Evolutionary conservation across 371 early-diverging fungal genomes (phyloP).

Genomic region (Saksenaea vasiformis): DNA sequence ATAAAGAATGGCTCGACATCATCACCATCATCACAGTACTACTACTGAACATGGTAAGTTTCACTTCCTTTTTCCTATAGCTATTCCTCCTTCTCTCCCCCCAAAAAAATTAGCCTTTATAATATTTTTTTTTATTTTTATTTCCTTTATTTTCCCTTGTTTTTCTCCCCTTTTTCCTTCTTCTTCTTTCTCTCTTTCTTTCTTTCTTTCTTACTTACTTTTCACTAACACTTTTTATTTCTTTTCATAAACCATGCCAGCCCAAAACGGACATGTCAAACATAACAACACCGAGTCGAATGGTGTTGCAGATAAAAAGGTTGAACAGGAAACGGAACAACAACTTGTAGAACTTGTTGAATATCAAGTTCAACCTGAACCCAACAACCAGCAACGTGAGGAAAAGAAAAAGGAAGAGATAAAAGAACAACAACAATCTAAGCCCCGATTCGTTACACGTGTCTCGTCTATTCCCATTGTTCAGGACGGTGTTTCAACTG

Average conservation of each 20-base stretch:
- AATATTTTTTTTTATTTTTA: background rate
- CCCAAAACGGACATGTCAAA: conserved; percentile 1
- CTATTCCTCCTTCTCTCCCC: background rate
- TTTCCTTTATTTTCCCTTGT: background rate
- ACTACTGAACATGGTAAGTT: conserved; percentile 28
- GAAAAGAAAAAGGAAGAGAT: conserved; percentile 5
- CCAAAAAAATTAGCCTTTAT: background rate
- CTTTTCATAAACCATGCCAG: background rate
- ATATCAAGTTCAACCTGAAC: conserved; percentile 1
- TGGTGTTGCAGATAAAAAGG: background rate
- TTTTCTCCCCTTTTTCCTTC: conserved; percentile 3
- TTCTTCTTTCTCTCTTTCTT: background rate
- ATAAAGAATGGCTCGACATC: background rate
- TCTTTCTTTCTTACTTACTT: background rate
- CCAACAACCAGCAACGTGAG: background rate
- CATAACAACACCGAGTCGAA: background rate
- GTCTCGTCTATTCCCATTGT: conserved; percentile 67
- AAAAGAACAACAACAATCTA: conserved; percentile 4
- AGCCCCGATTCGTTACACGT: conserved; percentile 45
- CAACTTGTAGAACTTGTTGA: background rate
- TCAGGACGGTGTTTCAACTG: conserved; percentile 57
- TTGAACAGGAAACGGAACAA: background rate
- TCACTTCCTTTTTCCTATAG: background rate
- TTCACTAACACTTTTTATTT: background rate
- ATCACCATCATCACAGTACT: conserved; percentile 3